Evolutionary conservation across 2,329 filamentous ascomycete species (phyloP).

Genomic region (Aureobasidium sp.): DNA sequence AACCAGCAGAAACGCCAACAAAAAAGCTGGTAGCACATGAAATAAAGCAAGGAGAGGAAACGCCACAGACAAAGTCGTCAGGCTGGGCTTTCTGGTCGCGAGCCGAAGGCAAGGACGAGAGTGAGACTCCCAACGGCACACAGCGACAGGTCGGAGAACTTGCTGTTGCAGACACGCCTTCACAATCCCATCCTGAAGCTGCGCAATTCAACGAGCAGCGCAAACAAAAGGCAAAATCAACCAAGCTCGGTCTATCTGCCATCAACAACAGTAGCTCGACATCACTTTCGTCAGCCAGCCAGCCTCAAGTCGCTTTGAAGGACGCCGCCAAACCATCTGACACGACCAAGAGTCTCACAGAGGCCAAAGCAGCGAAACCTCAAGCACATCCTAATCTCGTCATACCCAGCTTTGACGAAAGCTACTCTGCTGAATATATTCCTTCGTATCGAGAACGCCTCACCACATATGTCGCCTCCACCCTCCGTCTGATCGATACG

Average conservation of each 20-base stretch:
- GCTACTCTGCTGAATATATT: conserved; percentile 46
- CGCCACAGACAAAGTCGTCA: conserved; percentile 37
- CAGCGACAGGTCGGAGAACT: conserved; percentile 45
- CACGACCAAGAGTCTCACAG: neutral
- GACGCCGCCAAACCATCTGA: neutral
- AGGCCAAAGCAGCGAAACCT: neutral
- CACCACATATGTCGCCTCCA: conserved; percentile 28
- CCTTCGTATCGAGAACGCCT: conserved; percentile 35
- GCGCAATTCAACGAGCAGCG: conserved; percentile 41
- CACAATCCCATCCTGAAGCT: conserved; percentile 40
- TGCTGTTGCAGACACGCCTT: conserved; percentile 42
- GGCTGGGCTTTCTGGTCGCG: conserved; percentile 79
- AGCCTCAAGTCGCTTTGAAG: neutral
- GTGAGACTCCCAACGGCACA: conserved; percentile 46
- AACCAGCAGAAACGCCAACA: conserved; percentile 9
- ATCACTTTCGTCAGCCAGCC: neutral
- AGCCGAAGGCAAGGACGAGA: conserved; percentile 34
- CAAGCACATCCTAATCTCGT: conserved; percentile 48
- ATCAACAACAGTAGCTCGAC: conserved; percentile 3
- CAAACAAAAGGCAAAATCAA: conserved; percentile 18
- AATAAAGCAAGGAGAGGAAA: conserved; percentile 5
- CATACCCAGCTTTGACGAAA: conserved; percentile 59
- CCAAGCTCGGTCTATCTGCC: conserved; percentile 16
- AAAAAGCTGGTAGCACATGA: conserved; percentile 5
- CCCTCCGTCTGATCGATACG: conserved; percentile 23